Evolutionary conservation across 2,329 filamentous ascomycete genomes (phyloP), one percentile per base, ranked within the genome.

Genomic region (Paracoccidioides brasiliensis): DNA sequence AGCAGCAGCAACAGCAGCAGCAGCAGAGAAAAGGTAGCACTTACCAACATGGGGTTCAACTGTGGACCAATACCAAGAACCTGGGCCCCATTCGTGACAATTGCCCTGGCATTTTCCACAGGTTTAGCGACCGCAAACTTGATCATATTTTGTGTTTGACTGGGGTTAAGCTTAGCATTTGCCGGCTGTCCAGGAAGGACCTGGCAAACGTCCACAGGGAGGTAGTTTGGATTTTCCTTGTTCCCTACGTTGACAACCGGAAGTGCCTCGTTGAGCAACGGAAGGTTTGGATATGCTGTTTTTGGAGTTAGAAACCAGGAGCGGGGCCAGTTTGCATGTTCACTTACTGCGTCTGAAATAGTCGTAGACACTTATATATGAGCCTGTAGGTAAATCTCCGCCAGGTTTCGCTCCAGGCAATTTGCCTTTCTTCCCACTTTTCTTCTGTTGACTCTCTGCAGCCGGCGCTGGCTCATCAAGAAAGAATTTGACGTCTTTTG

Each of bases 61-160:
- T 70, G 63, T 0, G 65, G 67, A 45, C 81, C 77, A 2, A 88
- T 74, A 1, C 79, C 78, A 28, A 91, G 74, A 4, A 81, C 71
- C 15, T 72, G 56, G 2, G 63, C 60, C n/a, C 80, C 85, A 7
- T 77, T 75, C 0, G 67, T 76, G 1, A 78, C 75, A 62, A 93
- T 85, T 0, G 83, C 85, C 1, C 75, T 65, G 0, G 83, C 86
- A 60, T 91, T 94, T 5, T 77, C 72, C 1, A 76, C 76, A 0
- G 88, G 87, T 0, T 72, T 72, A 3, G 85, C 79, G 55, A 85
- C 87, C 1, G 88, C 85, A 65, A 88, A 88, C 0, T 71, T 71
- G 48, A 91, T 81, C 87, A 93, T 90, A 0, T 72, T 64, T 0
- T 78, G 74, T 0, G 85, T 86, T 64, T 91, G 85, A 0, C 74